phyloP scores from a whole-genome alignment of 2,329 filamentous ascomycete species.

The Neonectria magnoliae region DNA sequence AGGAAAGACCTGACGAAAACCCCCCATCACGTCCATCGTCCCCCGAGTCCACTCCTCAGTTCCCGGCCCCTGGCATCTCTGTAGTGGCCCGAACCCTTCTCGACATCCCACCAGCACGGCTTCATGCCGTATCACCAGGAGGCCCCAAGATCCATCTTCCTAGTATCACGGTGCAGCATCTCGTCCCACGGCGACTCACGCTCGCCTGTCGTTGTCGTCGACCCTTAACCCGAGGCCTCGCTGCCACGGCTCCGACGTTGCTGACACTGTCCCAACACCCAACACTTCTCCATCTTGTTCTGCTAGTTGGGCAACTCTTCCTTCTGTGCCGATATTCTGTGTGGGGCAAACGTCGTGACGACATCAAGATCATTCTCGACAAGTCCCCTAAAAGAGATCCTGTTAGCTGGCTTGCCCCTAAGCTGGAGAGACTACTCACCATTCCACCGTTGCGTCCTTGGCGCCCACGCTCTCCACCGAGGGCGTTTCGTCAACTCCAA shows the following conservation, averaged over 20 bases:
- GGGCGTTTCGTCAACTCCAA: slow-evolving; percentile 3
- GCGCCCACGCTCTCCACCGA: background rate
- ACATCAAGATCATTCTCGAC: slow-evolving; percentile 25
- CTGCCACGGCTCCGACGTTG: slow-evolving; percentile 22
- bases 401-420: slow-evolving; percentile 18
- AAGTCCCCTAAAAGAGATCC: slow-evolving; percentile 21
- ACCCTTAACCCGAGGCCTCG: slow-evolving; percentile 27
- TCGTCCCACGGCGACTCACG: slow-evolving; percentile 58
- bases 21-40: slow-evolving; percentile 30
- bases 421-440: slow-evolving; percentile 17
- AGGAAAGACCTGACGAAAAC: slow-evolving; percentile 41
- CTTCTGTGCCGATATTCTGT: slow-evolving; percentile 33
- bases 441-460: slow-evolving; percentile 8
- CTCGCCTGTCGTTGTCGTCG: slow-evolving; percentile 42
- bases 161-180: slow-evolving; percentile 63
- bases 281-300: slow-evolving; percentile 21
- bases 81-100: slow-evolving; percentile 58
- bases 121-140: slow-evolving; percentile 61
- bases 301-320: slow-evolving; percentile 32
- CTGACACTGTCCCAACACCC: slow-evolving; percentile 24
- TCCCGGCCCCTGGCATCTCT: slow-evolving; percentile 49
- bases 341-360: slow-evolving; percentile 31
- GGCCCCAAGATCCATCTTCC: slow-evolving; percentile 56
- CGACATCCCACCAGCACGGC: slow-evolving; percentile 57
- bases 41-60: slow-evolving; percentile 45